Base-by-base conservation (phyloP, 116 monocot species). In the Papilionanthe hybrid region DNA sequence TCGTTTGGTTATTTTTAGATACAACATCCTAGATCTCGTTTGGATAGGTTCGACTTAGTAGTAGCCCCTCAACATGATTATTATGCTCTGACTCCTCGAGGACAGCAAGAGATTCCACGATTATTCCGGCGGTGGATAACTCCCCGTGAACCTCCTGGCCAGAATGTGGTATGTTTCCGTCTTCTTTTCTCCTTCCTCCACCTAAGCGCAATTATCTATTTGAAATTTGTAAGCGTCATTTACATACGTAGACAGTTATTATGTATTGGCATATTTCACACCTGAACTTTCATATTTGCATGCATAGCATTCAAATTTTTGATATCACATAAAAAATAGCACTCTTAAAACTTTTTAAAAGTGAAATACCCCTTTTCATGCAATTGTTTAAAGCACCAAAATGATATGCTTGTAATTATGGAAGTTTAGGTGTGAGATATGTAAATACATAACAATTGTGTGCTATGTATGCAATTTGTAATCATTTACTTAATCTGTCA, bases 21-120 rank as follows among this genome's bases (percentile, higher is more conserved):
- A 85, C 99, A 99, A 85, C 99, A 99, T 84, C 99, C 99, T 44
- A 89, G 95, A 77, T 86, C 86, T 60, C 84, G 3, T 32, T 2
- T 99, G 47, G 87, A 90, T 29, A 86, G 93, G 79, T 99, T 99
- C 87, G 99, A 99, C 72, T 81, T 93, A 28, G 93, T 99, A 1
- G 85, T 99, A 53, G 93, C 99, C 73, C 99, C 99, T 67, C 84
- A 76, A 30, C 99, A 99, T 89, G 99, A 99, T 86, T 99, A 95
- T 78, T 89, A 99, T 87, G 78, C 92, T 78, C 76, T 93, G 43
- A 99, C 95, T 6, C 85, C 95, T 22, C 89, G 80, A 82, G 99
- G 95, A 75, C 89, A 95, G 48, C 81, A 91, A 72, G 93, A 99
- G 79, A 88, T 92, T 63, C 93, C 99, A 74, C 71, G 74, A 9